These are phyloP conservation scores for Tephrocybe rancida DNA, from an alignment of 768 basidiomycete species.

Conservation along the genomic window DNA sequence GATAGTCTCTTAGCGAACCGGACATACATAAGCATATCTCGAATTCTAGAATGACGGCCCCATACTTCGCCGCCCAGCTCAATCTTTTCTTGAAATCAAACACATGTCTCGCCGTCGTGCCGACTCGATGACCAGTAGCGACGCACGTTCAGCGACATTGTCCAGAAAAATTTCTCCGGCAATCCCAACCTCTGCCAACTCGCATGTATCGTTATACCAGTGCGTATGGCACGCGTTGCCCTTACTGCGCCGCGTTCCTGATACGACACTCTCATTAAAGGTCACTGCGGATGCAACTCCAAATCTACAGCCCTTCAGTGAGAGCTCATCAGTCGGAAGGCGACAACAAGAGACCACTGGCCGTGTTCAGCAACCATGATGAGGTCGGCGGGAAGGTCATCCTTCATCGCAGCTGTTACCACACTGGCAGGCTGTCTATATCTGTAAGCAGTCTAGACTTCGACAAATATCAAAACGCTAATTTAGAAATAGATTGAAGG, in stretches of 20 bases:
- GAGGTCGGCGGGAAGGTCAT: slow-evolving; percentile 60
- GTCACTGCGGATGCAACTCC: slow-evolving; percentile 59
- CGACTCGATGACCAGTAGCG: slow-evolving; percentile 26
- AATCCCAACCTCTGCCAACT: slow-evolving; percentile 28
- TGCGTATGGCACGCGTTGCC: slow-evolving; percentile 20
- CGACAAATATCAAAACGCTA: not conserved
- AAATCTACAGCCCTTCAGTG: slow-evolving; percentile 63
- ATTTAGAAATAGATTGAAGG: slow-evolving; percentile 58
- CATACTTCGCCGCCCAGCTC: not conserved
- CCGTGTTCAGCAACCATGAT: slow-evolving; percentile 66
- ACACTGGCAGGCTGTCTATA: slow-evolving; percentile 58
- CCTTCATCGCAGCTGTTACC: slow-evolving; percentile 53
- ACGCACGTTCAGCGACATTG: slow-evolving; percentile 28
- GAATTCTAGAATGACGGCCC: not conserved
- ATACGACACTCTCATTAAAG: slow-evolving; percentile 26
- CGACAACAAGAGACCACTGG: slow-evolving; percentile 32
- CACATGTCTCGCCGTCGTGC: slow-evolving; percentile 31
- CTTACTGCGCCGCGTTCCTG: not conserved
- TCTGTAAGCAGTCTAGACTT: slow-evolving; percentile 41
- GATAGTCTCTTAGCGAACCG: slow-evolving; percentile 14
- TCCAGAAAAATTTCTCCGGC: slow-evolving; percentile 25
- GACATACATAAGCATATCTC: slow-evolving; percentile 16
- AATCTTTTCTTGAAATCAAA: slow-evolving; percentile 3
- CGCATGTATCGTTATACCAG: slow-evolving; percentile 56
- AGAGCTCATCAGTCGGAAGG: slow-evolving; percentile 40